Base-by-base conservation (phyloP, 352 stramenopile genomes). In the Phytophthora idaei region DNA sequence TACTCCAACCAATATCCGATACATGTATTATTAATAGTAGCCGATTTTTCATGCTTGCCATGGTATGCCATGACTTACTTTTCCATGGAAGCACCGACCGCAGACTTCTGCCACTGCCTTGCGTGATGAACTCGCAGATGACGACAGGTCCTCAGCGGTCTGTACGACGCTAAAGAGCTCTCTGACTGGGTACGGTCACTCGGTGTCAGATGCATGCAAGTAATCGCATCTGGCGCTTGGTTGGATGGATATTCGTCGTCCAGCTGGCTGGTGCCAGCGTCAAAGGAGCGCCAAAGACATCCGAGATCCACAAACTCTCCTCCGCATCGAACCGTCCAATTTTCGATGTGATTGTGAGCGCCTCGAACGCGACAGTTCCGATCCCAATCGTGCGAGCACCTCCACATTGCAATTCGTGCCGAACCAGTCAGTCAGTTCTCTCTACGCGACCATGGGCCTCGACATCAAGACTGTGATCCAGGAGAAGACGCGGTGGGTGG, bases 401-500 rank as follows among this genome's bases (percentile, higher is more conserved):
- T 39, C 48, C 67, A 75, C 62, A 68, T 44, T 64, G 46, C 36
- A 75, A 64, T 66, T 64, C 36, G 21, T 39, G 8, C 57, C 48
- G 9, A 64, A 47, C 51, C 46, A 61, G 10, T 61, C 21, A 62
- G 32, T 17, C 31, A 57, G 21, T 21, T 41, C 12, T 14, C 21
- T 21, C 27, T 25, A 52, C 31, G 34, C 17, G 21, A 57, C 59
- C 3, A 75, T 69, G 65, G 61, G 57, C 4, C 59, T 77, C 31
- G 41, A 72, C 39, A 47, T 80, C 39, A 64, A 61, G 64, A 47
- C 10, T 14, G 32, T 58, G 4, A 48, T 80, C 5, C 70, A 64
- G 48, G 39, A 77, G 61, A 73, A 74, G 48, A 73, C 61, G 51
- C 64, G 57, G 10, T 77, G 69, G 64, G 61, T 77, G 32, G 58